These are phyloP conservation scores for Leishmania arabica DNA, from an alignment of 208 protist species.

Conservation along the genomic window DNA sequence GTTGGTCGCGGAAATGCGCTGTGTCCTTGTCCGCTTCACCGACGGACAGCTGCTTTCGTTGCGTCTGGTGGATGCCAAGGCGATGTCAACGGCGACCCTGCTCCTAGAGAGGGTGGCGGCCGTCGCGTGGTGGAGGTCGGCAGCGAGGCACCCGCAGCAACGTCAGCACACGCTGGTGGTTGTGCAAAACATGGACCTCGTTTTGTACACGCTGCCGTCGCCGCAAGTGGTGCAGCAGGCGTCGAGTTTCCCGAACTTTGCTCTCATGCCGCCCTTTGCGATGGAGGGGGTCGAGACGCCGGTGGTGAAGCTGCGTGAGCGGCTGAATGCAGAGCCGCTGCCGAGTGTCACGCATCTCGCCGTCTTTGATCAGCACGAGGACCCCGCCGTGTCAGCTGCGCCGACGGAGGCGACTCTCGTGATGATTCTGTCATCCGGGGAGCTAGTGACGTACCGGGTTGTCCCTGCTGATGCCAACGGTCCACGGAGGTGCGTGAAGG, in stretches of 20 bases:
- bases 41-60: constrained; percentile 27
- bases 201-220: constrained; percentile 33
- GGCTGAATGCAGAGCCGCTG: constrained; percentile 43
- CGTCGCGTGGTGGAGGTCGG: constrained; percentile 38
- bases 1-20: constrained; percentile 17
- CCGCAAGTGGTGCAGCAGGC: neutral
- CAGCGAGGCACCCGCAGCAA: neutral
- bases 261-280: constrained; percentile 46
- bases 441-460: constrained; percentile 76
- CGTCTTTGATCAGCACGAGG: constrained; percentile 46
- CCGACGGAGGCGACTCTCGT: constrained; percentile 44
- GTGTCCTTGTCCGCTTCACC: constrained; percentile 39
- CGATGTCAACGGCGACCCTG: constrained; percentile 9
- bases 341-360: constrained; percentile 60
- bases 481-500: constrained; percentile 69
- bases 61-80: constrained; percentile 10
- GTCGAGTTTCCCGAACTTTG: constrained; percentile 53
- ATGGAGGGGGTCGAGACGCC: constrained; percentile 38
- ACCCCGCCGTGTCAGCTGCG: constrained; percentile 7
- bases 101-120: constrained; percentile 45
- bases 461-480: constrained; percentile 38
- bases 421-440: constrained; percentile 66
- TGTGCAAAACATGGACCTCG: constrained; percentile 41
- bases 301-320: constrained; percentile 32
- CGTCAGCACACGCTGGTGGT: constrained; percentile 33